Evolutionary conservation across 1,139 yeast species (phyloP), one percentile per base, ranked within the genome.

Genomic region (Saccharomyces uvarum): DNA sequence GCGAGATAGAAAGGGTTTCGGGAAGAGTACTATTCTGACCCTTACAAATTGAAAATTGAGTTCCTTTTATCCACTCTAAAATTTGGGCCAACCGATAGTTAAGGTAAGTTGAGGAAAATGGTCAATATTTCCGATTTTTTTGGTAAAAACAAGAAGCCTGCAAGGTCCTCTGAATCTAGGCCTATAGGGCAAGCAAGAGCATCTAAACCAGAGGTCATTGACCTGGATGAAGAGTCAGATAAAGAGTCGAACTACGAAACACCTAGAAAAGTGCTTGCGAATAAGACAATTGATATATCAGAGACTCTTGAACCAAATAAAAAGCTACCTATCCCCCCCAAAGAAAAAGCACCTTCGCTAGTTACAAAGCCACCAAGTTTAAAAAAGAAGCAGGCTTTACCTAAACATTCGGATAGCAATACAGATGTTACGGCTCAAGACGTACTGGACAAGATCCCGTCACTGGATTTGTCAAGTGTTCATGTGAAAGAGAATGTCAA

Each of bases 51-150:
- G 11, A n/a, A 14, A 16, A 47, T 19, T 24, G 14, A 26, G 13
- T n/a, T n/a, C 6, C n/a, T 16, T 5, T 13, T n/a, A 38, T 3
- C 13, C 19, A 38, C 9, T 16, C 9, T 16, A 38, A 14, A 38
- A 32, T 13, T 16, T 11, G 6, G 16, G 24, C 13, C 44, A 16
- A 16, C 2, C 13, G 7, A 38, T 11, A 8, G 4, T 4, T 9
- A 38, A 38, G 19, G 24, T 38, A 8, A 16, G 24, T 33, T 13
- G 47, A 13, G 21, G 16, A 48, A 32, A 28, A 76, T 76, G 79
- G 79, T 76, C 33, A 75, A 74, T 61, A 76, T 77, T 55, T 68
- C 74, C 42, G 75, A 75, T 52, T 73, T 71, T 60, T 72, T 73
- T 56, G 70, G 69, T 2, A 56, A 59, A 41, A 55, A 54, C 33